Evolutionary conservation across 1,284 basidiomycete genomes (phyloP).

Genomic region (Rhodotorula sp.): DNA sequence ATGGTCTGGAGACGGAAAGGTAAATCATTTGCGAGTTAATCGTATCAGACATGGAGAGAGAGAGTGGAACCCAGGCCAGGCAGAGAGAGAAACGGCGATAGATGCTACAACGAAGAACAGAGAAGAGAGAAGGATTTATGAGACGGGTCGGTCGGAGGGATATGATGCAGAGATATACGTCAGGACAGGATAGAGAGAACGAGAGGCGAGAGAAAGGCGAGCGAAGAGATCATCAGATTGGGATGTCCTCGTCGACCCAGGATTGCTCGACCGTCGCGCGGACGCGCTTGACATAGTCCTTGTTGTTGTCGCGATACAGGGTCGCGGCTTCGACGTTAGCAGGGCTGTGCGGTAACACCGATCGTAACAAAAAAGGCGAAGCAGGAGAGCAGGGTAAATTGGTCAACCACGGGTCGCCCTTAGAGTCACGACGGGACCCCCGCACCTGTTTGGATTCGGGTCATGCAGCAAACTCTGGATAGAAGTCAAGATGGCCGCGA

Average conservation of each 20-base stretch:
- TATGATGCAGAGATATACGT: background rate
- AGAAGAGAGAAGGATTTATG: background rate
- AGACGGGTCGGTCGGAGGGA: background rate
- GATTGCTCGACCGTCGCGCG: conserved; percentile 75
- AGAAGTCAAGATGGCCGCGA: conserved; percentile 93
- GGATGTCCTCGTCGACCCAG: conserved; percentile 65
- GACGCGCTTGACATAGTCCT: conserved; percentile 53
- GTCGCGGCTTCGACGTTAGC: conserved; percentile 97
- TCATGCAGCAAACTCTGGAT: conserved; percentile 95
- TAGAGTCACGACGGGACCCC: background rate
- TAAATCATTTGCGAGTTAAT: no score
- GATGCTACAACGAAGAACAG: background rate
- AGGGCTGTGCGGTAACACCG: conserved; percentile 60
- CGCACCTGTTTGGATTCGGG: conserved; percentile 83
- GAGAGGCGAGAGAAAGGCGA: background rate
- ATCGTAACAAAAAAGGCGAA: background rate
- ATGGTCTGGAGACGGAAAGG: no score
- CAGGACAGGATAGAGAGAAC: background rate
- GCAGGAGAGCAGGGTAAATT: background rate
- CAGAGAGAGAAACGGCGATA: background rate
- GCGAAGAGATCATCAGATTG: background rate
- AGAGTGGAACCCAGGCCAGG: no score
- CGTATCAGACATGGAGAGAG: no score
- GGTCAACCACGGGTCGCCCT: background rate
- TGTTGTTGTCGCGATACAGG: conserved; percentile 96